Base-by-base conservation (phyloP, 768 basidiomycete genomes). In the Hortiboletus flavorubellus region DNA sequence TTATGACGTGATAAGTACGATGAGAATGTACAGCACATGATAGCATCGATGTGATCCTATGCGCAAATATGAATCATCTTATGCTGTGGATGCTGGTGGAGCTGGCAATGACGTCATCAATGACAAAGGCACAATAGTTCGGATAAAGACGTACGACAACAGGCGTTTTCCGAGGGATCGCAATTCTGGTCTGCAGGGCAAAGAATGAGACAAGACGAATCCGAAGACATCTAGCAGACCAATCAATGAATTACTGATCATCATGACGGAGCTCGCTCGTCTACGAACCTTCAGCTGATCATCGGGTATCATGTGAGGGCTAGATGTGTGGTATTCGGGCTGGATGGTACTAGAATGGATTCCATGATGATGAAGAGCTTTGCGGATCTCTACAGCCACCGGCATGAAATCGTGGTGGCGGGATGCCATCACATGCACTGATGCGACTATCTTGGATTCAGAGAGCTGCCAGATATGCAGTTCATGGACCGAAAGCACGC, bases 391-490 rank as follows among this genome's bases (percentile, higher is more conserved):
- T 38, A 81, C 82, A 15, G 92, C 91, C 47, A 95, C 82, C 2
- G 80, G 84, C 91, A 98, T 98, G 68, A 98, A 98, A 64, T 97
- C 94, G 53, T 84, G 80, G 21, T 83, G 82, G 46, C 86, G 80
- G 38, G 85, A 85, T 8, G 93, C 85, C 62, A 91, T 82, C 46
- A 99, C 92, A 72, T 99, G 97, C 26, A 99, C 96, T 2, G 91
- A 95, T 10, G 95, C 95, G 41, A 99, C 89, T 51, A 94, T 85
- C 69, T 97, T 98, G 53, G 82, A 85, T 73, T 99, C 97, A 10
- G 93, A 95, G 46, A 99, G 81, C 65, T 96, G 93, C 97, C 97
- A 99, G 50, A 98, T 84, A 72, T 99, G 97, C 29, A 99, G 79
- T 67, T 98, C 93, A 64, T 98, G 97, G 30, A 98, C 76, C 14